phyloP scores from a whole-genome alignment of 2,329 filamentous ascomycete genomes.

The Xylaria sp. region DNA sequence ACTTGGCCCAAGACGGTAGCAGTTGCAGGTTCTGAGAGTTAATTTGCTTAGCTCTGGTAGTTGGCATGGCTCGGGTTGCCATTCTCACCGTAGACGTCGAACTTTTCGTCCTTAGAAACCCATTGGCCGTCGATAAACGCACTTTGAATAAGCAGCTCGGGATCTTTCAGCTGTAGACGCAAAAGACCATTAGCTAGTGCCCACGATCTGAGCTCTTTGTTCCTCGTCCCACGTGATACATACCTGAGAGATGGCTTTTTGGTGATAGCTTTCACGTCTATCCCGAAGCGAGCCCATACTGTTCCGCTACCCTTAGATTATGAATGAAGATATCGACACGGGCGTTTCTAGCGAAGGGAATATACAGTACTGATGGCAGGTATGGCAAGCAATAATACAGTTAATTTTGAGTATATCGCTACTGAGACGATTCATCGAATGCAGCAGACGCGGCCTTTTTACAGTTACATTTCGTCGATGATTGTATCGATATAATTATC shows the following conservation, averaged over 20 bases:
- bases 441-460: no score
- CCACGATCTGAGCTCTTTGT: neutral
- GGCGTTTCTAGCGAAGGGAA: no score
- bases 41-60: neutral
- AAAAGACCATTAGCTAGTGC: neutral
- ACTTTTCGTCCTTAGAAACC: neutral
- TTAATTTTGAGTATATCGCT: no score
- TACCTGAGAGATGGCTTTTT: slow-evolving; percentile 8
- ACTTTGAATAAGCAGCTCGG: slow-evolving; percentile 1
- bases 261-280: neutral
- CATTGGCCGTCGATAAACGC: slow-evolving; percentile 3
- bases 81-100: slow-evolving; percentile 1
- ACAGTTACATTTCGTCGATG: no score
- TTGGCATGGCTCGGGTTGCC: neutral
- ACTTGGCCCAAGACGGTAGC: slow-evolving; percentile 1
- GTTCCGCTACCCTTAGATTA: neutral
- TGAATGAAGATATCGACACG: no score
- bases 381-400: no score
- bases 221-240: neutral
- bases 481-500: no score
- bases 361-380: no score
- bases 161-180: neutral
- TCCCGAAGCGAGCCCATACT: neutral
- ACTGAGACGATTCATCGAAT: no score
- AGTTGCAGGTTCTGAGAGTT: neutral